Percentiles rank a stretch among this genome's conserved stretches.
These are phyloP conservation scores for Suillus plorans DNA, from an alignment of 768 basidiomycete genomes.

Conservation along the genomic window DNA sequence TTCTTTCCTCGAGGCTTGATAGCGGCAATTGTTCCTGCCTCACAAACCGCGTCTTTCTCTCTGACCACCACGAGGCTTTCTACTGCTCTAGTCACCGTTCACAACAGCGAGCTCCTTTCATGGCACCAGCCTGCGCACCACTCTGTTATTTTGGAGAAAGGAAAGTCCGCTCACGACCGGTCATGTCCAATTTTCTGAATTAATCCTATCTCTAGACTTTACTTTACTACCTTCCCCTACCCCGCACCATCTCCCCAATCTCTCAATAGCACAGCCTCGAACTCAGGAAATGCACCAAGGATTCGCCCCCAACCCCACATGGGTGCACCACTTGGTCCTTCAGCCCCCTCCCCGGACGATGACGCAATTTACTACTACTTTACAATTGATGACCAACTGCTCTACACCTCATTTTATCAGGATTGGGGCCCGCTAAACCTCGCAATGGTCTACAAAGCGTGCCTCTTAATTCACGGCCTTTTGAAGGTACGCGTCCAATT, in stretches of 20 bases:
- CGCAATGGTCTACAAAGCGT: slow-evolving; percentile 91
- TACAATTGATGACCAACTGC: slow-evolving; percentile 88
- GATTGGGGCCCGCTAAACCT: slow-evolving; percentile 93
- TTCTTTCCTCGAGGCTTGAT: slow-evolving; percentile 23
- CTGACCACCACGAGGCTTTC: slow-evolving; percentile 9
- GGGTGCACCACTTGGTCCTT: slow-evolving; percentile 53
- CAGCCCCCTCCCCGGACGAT: slow-evolving; percentile 63
- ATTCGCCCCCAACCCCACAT: slow-evolving; percentile 60
- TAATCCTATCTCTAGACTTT: slow-evolving; percentile 52
- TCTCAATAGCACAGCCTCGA: slow-evolving; percentile 59
- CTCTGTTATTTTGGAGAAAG: slow-evolving; percentile 79
- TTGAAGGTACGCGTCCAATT: slow-evolving; percentile 58
- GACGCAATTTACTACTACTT: slow-evolving; percentile 84
- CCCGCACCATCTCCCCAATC: slow-evolving; percentile 65
- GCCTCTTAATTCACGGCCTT: slow-evolving; percentile 88
- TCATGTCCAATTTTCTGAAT: slow-evolving; percentile 10
- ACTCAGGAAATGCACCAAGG: slow-evolving; percentile 54
- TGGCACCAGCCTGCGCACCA: slow-evolving; percentile 64
- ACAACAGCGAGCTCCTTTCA: slow-evolving; percentile 15
- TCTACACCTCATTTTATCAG: slow-evolving; percentile 92
- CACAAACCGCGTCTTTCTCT: slow-evolving; percentile 10
- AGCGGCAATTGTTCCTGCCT: slow-evolving; percentile 21
- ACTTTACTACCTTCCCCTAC: slow-evolving; percentile 86
- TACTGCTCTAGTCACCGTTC: not conserved
- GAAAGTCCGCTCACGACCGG: slow-evolving; percentile 36